A percentile compares a stretch with the other conserved stretches of the same genome.
phyloP scores from a whole-genome alignment of 257 asterid species.

The Primulina tabacum region DNA sequence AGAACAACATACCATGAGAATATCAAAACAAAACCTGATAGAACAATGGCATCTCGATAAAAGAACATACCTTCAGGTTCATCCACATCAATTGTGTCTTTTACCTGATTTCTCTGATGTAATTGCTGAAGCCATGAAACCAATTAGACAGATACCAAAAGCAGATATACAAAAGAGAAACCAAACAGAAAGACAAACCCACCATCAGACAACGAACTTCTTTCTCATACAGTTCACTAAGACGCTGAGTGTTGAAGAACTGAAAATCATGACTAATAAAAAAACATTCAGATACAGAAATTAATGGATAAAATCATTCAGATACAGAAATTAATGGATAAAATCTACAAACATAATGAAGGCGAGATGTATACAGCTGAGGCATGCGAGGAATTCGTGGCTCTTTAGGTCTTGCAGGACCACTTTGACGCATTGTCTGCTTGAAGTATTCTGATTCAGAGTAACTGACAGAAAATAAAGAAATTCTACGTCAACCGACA shows the following conservation, averaged over 20 bases:
- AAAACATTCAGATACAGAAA: too few relatives aligned
- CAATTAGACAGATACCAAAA: slow-evolving; percentile 21
- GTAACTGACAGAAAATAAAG: slow-evolving; percentile 46
- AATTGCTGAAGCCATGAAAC: slow-evolving; percentile 48
- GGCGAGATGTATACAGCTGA: slow-evolving; percentile 65
- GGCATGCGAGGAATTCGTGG: slow-evolving; percentile 99
- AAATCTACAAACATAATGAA: background rate
- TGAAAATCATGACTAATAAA: slow-evolving; percentile 92
- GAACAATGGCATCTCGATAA: background rate
- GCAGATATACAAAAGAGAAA: slow-evolving; percentile 3
- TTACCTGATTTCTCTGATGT: slow-evolving; percentile 82
- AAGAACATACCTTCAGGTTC: slow-evolving; percentile 77
- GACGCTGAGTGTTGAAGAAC: slow-evolving; percentile 95
- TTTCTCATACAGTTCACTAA: slow-evolving; percentile 93
- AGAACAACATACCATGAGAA: slow-evolving; percentile 25
- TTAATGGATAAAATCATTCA: too few relatives aligned
- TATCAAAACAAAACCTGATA: slow-evolving; percentile 17
- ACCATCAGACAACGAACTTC: slow-evolving; percentile 98
- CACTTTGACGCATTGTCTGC: slow-evolving; percentile 99
- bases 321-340: slow-evolving; percentile 12
- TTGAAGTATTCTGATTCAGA: slow-evolving; percentile 97
- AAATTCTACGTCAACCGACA: slow-evolving; percentile 12
- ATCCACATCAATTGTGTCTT: slow-evolving; percentile 89
- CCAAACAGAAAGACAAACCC: slow-evolving; percentile 30
- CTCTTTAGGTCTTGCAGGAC: slow-evolving; percentile 92